Conservation (phyloP, 129 eudicot genomes). For the Pseudognaphalium luteoalbum region DNA sequence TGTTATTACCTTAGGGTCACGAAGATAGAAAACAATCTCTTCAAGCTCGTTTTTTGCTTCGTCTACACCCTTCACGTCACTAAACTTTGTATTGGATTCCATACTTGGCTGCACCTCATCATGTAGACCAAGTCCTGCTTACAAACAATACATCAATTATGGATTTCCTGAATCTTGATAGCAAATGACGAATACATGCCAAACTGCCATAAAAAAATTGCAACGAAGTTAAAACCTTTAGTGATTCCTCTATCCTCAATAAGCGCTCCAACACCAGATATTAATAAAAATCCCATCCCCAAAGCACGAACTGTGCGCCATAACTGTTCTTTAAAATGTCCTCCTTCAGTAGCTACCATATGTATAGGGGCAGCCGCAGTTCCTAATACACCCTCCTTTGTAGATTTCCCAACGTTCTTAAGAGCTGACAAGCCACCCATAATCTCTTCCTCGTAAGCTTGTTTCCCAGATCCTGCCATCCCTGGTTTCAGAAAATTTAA, state of each 20-base stretch:
- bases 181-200: constrained; percentile 2
- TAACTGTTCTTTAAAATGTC: constrained; percentile 77
- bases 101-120: constrained; percentile 89
- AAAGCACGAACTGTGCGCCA: constrained; percentile 93
- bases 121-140: constrained; percentile 71
- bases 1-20: constrained; percentile 89
- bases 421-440: constrained; percentile 66
- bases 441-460: constrained; percentile 51
- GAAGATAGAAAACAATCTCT: constrained; percentile 97
- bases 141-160: neutral
- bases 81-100: constrained; percentile 88
- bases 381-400: constrained; percentile 83
- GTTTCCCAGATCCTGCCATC: constrained; percentile 44
- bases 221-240: constrained; percentile 55
- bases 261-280: constrained; percentile 88
- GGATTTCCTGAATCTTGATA: neutral
- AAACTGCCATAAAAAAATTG: too few species aligned
- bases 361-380: constrained; percentile 91
- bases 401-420: constrained; percentile 68
- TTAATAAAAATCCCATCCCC: constrained; percentile 74
- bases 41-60: constrained; percentile 98
- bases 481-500: constrained; percentile 36
- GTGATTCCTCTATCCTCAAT: constrained; percentile 94
- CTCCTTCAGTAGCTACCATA: constrained; percentile 95
- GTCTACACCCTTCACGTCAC: constrained; percentile 95